Evolutionary conservation across 228 moss, liverwort and hornwort species (phyloP).

Genomic region (Sphagnum fallax): DNA sequence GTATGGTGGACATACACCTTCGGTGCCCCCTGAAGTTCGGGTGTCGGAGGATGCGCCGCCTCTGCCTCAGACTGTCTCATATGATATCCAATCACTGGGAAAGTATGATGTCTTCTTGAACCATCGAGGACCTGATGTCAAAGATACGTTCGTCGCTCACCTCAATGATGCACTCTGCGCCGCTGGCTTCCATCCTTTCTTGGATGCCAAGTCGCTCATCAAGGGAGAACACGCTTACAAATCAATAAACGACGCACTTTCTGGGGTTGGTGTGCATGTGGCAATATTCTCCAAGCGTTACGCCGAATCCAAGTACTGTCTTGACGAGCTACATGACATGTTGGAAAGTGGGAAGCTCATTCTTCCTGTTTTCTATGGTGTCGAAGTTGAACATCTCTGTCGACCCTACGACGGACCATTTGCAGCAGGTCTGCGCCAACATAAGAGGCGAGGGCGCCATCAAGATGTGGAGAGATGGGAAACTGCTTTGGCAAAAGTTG

Average conservation of each 20-base stretch:
- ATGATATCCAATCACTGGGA: too few species aligned
- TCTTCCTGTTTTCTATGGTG: constrained; percentile 8
- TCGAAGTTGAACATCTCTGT: constrained; percentile 5
- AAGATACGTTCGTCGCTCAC: constrained; percentile 1
- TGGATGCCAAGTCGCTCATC: constrained; percentile 1
- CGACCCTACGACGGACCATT: background rate
- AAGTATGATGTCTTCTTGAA: constrained; percentile 9
- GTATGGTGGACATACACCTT: too few species aligned
- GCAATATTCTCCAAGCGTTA: constrained; percentile 7
- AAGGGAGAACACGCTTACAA: background rate
- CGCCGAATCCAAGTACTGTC: background rate
- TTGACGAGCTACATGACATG: constrained; percentile 6
- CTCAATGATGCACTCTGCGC: constrained; percentile 8
- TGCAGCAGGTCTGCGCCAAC: constrained; percentile 3
- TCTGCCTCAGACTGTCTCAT: too few species aligned
- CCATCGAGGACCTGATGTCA: constrained; percentile 13
- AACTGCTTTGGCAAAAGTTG: background rate
- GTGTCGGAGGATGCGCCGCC: too few species aligned
- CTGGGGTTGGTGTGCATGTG: background rate
- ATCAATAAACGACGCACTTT: constrained; percentile 1
- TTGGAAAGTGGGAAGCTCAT: constrained; percentile 2
- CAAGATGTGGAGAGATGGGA: constrained; percentile 7
- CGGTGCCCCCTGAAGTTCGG: too few species aligned
- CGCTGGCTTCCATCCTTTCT: constrained; percentile 6
- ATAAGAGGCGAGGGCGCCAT: constrained; percentile 1